Percentiles rank a stretch among this genome's conserved stretches.
phyloP scores from a whole-genome alignment of 495 filamentous ascomycete species.

The Lepraria neglecta region DNA sequence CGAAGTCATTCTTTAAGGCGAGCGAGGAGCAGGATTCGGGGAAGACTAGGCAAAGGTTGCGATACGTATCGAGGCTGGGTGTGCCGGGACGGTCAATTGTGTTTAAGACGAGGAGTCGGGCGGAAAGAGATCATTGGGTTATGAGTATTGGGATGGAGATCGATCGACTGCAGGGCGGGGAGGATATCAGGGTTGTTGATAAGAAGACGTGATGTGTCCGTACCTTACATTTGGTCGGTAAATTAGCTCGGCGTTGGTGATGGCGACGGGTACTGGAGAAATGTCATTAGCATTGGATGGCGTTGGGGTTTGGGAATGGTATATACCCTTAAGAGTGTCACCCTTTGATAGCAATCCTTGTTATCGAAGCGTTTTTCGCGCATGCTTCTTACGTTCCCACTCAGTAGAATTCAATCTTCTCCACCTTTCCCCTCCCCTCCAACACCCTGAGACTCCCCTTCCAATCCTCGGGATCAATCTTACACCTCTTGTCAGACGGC shows the following conservation, averaged over 20 bases:
- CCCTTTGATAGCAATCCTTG: not conserved
- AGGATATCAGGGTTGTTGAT: constrained; percentile 56
- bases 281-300: not conserved
- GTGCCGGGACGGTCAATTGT: constrained; percentile 60
- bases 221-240: not conserved
- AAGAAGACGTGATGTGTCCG: not conserved
- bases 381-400: not conserved
- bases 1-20: constrained; percentile 53
- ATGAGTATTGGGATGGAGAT: constrained; percentile 67
- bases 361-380: too few species aligned
- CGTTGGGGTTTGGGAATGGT: not conserved
- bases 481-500: constrained; percentile 48
- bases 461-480: constrained; percentile 43
- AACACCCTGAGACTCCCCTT: constrained; percentile 39
- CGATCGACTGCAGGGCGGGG: constrained; percentile 54
- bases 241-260: constrained; percentile 31
- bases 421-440: constrained; percentile 39
- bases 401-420: constrained; percentile 2
- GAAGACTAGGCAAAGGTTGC: constrained; percentile 38
- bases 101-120: constrained; percentile 62
- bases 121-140: constrained; percentile 73
- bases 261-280: not conserved
- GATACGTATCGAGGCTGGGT: constrained; percentile 52
- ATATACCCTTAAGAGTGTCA: not conserved
- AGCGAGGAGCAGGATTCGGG: constrained; percentile 43